These are phyloP conservation scores for Elongisporangium senticosum DNA, from an alignment of 352 stramenopile species.

Conservation along the genomic window DNA sequence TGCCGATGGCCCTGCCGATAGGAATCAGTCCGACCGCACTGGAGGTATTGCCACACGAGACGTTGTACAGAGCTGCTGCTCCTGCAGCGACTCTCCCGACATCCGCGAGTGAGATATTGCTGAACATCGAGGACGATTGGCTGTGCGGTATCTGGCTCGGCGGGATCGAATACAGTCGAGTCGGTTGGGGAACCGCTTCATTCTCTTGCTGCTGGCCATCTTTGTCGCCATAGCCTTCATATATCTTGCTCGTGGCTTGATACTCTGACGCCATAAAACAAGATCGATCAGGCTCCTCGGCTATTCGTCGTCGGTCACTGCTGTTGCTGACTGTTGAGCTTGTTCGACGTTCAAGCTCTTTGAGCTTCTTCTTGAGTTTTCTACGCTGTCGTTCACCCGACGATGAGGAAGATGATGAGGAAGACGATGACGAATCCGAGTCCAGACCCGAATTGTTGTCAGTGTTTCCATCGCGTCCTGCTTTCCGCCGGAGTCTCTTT, in stretches of 20 bases:
- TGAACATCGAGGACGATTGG: background rate
- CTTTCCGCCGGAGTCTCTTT: background rate
- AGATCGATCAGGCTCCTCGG: background rate
- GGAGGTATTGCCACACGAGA: background rate
- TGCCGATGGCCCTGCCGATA: background rate
- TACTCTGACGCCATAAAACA: background rate
- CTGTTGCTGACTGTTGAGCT: background rate
- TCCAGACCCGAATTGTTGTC: background rate
- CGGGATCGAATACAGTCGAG: background rate
- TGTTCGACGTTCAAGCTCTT: background rate
- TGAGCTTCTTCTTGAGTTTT: background rate
- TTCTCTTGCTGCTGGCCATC: background rate
- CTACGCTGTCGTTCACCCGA: background rate
- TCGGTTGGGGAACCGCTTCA: background rate
- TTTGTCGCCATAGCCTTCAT: no score
- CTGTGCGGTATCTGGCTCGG: background rate
- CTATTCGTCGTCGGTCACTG: background rate
- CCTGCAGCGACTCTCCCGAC: background rate
- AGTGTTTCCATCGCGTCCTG: background rate
- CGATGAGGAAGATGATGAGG: background rate
- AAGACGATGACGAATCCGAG: background rate
- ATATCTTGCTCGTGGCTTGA: no score
- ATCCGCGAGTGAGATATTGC: background rate
- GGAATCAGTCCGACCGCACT: background rate
- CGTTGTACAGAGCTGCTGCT: background rate